A percentile compares a stretch with the other conserved stretches of the same genome.
Conservation (phyloP, 805 yeast species). For the Komagataella mondaviorum region DNA sequence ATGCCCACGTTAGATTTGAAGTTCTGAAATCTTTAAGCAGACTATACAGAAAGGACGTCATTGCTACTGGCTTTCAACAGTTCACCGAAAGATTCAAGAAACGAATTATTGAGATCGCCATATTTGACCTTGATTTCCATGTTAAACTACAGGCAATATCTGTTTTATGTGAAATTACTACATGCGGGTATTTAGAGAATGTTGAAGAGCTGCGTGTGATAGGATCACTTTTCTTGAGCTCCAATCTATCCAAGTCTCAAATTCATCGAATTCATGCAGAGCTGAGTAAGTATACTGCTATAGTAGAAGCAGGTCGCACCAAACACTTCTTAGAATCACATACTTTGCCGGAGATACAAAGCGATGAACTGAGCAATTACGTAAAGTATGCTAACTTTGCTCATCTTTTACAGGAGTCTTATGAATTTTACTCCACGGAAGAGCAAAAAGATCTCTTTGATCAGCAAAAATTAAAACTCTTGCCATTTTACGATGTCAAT, state of each 20-base stretch:
- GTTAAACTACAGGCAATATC: constrained; percentile 39
- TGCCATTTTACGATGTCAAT: background rate
- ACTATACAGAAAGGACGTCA: constrained; percentile 26
- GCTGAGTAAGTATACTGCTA: constrained; percentile 38
- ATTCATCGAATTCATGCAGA: constrained; percentile 24
- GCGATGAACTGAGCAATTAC: constrained; percentile 15
- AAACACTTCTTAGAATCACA: constrained; percentile 22
- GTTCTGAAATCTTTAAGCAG: constrained; percentile 42
- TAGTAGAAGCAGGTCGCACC: constrained; percentile 25
- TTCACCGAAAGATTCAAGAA: constrained; percentile 64
- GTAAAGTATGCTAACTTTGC: constrained; percentile 16
- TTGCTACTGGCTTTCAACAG: constrained; percentile 57
- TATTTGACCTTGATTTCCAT: constrained; percentile 37
- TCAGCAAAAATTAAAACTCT: constrained; percentile 1
- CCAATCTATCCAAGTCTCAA: background rate
- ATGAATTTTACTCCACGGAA: constrained; percentile 8
- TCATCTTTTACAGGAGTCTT: constrained; percentile 16
- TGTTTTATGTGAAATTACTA: constrained; percentile 40
- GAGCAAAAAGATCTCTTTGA: constrained; percentile 6
- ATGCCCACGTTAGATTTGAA: constrained; percentile 46
- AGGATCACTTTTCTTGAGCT: constrained; percentile 25
- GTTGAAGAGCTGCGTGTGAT: constrained; percentile 32
- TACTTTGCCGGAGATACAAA: constrained; percentile 8
- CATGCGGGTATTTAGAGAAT: constrained; percentile 51
- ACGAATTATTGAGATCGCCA: constrained; percentile 52